A percentile compares a stretch with the other conserved stretches of the same genome.
Evolutionary conservation across 1,284 basidiomycete genomes (phyloP).

Genomic region (Meira nashicola): DNA sequence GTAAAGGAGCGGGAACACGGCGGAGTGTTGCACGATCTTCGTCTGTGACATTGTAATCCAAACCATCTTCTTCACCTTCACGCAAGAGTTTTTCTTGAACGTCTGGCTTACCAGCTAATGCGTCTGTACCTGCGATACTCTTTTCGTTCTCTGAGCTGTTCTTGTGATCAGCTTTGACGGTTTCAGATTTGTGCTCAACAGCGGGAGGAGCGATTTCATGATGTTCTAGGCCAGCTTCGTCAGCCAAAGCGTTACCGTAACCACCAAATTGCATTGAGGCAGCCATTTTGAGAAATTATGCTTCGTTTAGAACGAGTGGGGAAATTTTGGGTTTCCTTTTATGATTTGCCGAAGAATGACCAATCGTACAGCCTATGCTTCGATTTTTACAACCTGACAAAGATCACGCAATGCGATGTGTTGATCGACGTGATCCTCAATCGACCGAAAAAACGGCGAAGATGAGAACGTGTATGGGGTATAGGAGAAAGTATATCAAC

Average conservation of each 20-base stretch:
- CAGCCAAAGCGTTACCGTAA: conserved; percentile 5
- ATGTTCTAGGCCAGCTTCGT: conserved; percentile 5
- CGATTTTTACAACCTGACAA: background rate
- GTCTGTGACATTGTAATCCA: conserved; percentile 20
- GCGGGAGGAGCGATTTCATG: conserved; percentile 2
- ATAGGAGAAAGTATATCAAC: too few relatives aligned
- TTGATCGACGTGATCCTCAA: too few relatives aligned
- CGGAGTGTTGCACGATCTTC: conserved; percentile 42
- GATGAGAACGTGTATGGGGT: too few relatives aligned
- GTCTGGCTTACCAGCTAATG: background rate
- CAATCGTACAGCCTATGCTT: background rate
- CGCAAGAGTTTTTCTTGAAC: conserved; percentile 1
- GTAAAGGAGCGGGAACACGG: conserved; percentile 42
- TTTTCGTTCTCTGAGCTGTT: background rate
- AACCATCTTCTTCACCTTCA: conserved; percentile 5
- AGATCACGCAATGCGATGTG: too few relatives aligned
- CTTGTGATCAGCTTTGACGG: background rate
- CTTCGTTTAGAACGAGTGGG: too few relatives aligned
- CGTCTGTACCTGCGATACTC: background rate
- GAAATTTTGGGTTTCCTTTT: too few relatives aligned
- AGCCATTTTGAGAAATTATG: too few relatives aligned
- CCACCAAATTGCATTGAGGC: background rate
- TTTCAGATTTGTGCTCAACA: background rate
- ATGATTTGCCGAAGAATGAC: too few relatives aligned
- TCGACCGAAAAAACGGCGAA: too few relatives aligned